A percentile compares a stretch with the other conserved stretches of the same genome.
phyloP scores from a whole-genome alignment of 345 rosid genomes.

The Cardiospermum halicacabum region DNA sequence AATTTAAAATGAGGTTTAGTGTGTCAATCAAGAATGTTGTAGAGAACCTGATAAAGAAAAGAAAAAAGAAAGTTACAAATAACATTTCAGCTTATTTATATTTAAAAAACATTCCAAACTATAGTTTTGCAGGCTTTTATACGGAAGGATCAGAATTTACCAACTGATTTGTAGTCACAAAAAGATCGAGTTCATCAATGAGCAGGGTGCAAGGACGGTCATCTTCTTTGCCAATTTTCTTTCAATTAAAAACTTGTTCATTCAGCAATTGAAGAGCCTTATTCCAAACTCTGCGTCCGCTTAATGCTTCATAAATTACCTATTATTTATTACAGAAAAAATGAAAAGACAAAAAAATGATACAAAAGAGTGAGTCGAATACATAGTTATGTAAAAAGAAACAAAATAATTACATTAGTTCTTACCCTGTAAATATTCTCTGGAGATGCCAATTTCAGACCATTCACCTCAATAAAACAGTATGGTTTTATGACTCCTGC shows the following conservation, averaged over 20 bases:
- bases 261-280: slow-evolving; percentile 78
- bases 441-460: slow-evolving; percentile 89
- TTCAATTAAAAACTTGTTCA: slow-evolving; percentile 75
- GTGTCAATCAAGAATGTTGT: slow-evolving; percentile 96
- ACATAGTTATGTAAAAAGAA: neutral
- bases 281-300: slow-evolving; percentile 95
- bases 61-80: slow-evolving; percentile 6
- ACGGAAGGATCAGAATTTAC: slow-evolving; percentile 34
- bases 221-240: slow-evolving; percentile 48
- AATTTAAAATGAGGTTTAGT: slow-evolving; percentile 77
- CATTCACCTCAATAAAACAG: slow-evolving; percentile 89
- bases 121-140: neutral
- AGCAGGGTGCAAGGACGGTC: slow-evolving; percentile 82
- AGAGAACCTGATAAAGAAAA: slow-evolving; percentile 49
- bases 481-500: slow-evolving; percentile 63
- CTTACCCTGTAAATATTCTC: slow-evolving; percentile 81
- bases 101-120: neutral
- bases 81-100: neutral
- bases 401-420: neutral
- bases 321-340: too few species aligned
- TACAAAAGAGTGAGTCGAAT: slow-evolving; percentile 6
- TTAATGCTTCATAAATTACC: slow-evolving; percentile 91
- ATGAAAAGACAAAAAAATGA: slow-evolving; percentile 16
- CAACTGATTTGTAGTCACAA: slow-evolving; percentile 92
- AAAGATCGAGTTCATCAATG: slow-evolving; percentile 94